A percentile compares a stretch with the other conserved stretches of the same genome.
phyloP scores from a whole-genome alignment of 177 flowering plant genomes.

The Tripterygium wilfordii region DNA sequence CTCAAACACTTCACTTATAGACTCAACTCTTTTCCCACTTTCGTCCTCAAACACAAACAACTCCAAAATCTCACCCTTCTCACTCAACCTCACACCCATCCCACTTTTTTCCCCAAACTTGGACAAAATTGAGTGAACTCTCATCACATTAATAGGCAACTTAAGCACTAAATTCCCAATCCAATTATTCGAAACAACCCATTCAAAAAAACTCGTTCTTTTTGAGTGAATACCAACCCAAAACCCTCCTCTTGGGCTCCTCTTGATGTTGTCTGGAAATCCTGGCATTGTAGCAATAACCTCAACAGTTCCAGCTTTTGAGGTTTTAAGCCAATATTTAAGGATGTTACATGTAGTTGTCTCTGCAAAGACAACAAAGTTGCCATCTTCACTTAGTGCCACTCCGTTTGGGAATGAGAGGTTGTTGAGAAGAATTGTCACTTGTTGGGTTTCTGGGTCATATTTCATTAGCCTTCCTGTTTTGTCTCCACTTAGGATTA shows the following conservation, averaged over 20 bases:
- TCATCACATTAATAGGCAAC: conserved; percentile 20
- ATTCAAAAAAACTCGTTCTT: conserved; percentile 9
- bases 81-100: conserved; percentile 34
- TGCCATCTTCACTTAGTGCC: conserved; percentile 29
- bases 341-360: conserved; percentile 36
- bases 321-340: conserved; percentile 40
- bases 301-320: conserved; percentile 28
- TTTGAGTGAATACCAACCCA: conserved; percentile 51
- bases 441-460: conserved; percentile 26
- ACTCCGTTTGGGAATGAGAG: conserved; percentile 49
- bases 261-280: conserved; percentile 61
- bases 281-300: conserved; percentile 41
- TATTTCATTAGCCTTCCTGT: conserved; percentile 54
- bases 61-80: conserved; percentile 35
- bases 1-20: conserved; percentile 36
- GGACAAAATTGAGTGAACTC: conserved; percentile 3
- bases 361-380: conserved; percentile 50
- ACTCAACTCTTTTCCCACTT: conserved; percentile 7
- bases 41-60: conserved; percentile 19
- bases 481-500: conserved; percentile 30
- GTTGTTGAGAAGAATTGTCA: conserved; percentile 22
- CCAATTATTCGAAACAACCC: conserved; percentile 25
- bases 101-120: conserved; percentile 23
- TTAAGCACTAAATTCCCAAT: conserved; percentile 21
- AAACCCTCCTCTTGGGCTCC: conserved; percentile 50